phyloP scores from a whole-genome alignment of 148 eudicot species.

The Beta vulgaris region DNA sequence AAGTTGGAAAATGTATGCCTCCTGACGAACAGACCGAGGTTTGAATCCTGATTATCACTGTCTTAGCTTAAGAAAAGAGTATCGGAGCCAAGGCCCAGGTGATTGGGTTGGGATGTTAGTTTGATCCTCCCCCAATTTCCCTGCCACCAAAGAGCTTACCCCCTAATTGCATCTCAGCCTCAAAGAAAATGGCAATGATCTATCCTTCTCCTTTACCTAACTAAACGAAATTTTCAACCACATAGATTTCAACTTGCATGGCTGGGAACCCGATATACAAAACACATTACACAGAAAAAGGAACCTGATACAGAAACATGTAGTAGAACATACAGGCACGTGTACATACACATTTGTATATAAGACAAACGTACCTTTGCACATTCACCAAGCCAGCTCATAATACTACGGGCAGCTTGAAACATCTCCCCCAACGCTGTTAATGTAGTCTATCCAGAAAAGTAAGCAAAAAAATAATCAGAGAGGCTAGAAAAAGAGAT shows the following conservation, averaged over 20 bases:
- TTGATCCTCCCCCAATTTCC: too few species aligned
- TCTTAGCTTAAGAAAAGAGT: too few species aligned
- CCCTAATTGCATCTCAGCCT: too few species aligned
- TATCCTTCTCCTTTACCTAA: not conserved
- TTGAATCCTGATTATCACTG: not conserved
- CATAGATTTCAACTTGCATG: too few species aligned
- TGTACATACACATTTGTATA: not conserved
- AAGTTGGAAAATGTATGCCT: not conserved
- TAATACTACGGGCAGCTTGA: slow-evolving; percentile 89
- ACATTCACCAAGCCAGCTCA: slow-evolving; percentile 98
- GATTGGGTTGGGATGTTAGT: too few species aligned
- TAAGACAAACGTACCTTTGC: slow-evolving; percentile 83
- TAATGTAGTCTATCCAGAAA: slow-evolving; percentile 60
- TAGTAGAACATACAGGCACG: not conserved
- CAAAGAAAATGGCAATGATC: too few species aligned
- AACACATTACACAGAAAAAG: too few species aligned
- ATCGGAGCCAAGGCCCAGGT: too few species aligned
- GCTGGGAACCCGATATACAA: too few species aligned
- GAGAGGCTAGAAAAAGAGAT: not conserved
- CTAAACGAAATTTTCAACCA: not conserved
- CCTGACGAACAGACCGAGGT: not conserved
- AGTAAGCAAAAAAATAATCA: slow-evolving; percentile 18
- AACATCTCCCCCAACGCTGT: slow-evolving; percentile 94
- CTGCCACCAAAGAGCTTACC: too few species aligned
- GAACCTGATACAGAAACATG: too few species aligned